A percentile compares a stretch with the other conserved stretches of the same genome.
Conservation (phyloP, 441 rosid genomes). For the Gossypium lobatum region DNA sequence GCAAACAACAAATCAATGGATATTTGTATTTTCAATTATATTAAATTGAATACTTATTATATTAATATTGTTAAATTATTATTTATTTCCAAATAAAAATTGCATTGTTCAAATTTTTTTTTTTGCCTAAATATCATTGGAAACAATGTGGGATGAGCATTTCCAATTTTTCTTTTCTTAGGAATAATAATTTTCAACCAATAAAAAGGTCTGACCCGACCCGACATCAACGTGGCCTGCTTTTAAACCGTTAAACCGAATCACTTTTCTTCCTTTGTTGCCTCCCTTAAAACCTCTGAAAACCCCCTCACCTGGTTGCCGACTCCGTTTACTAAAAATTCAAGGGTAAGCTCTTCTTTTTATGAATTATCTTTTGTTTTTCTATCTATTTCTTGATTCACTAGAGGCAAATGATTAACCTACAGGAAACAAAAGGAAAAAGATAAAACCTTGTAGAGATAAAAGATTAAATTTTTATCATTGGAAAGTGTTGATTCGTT, state of each 20-base stretch:
- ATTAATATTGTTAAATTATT: no score
- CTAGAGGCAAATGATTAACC: not conserved
- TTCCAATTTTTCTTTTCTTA: no score
- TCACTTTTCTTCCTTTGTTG: not conserved
- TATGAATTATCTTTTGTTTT: not conserved
- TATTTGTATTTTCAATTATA: no score
- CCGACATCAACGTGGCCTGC: not conserved
- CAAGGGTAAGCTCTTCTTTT: not conserved
- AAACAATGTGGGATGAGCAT: no score
- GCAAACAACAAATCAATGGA: not conserved
- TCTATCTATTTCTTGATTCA: not conserved
- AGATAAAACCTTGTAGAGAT: not conserved
- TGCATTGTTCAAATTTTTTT: no score
- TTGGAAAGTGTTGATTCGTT: not conserved
- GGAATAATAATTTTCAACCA: not conserved
- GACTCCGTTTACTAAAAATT: not conserved
- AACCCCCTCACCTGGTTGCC: not conserved
- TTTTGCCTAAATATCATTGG: no score
- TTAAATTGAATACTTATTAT: no score
- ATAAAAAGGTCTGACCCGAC: not conserved
- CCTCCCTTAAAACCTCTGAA: not conserved
- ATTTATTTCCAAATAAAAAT: no score
- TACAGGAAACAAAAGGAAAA: not conserved
- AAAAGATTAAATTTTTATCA: not conserved
- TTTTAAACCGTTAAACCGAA: not conserved